A percentile compares a stretch with the other conserved stretches of the same genome.
These are phyloP conservation scores for Strobilomyces dryophilus DNA, from an alignment of 768 basidiomycete genomes.

Conservation along the genomic window DNA sequence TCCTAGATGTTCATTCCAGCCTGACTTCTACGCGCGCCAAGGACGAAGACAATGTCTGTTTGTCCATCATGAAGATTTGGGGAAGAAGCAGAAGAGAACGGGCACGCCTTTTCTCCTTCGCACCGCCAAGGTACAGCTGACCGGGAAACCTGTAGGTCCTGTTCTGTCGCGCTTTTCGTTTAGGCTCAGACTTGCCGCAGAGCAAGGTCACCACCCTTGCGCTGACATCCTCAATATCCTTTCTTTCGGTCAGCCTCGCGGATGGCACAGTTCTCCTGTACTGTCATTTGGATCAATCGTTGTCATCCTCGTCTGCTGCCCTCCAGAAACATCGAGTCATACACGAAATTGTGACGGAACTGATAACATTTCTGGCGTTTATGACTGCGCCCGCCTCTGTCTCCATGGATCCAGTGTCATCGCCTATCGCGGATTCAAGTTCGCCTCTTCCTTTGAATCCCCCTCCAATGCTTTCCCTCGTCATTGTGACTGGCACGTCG, in stretches of 20 bases:
- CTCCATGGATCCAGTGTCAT: conserved; percentile 19
- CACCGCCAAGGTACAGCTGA: conserved; percentile 71
- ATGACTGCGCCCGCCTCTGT: conserved; percentile 34
- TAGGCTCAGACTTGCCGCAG: background rate
- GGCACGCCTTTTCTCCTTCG: conserved; percentile 62
- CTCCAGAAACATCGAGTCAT: conserved; percentile 85
- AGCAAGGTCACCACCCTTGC: conserved; percentile 73
- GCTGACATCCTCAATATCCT: conserved; percentile 69
- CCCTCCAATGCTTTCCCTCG: conserved; percentile 53
- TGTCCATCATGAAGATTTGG: conserved; percentile 75
- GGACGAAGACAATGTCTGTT: conserved; percentile 71
- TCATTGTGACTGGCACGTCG: conserved; percentile 88
- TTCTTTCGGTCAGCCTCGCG: conserved; percentile 89
- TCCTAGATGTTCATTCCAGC: background rate
- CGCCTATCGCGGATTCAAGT: conserved; percentile 2
- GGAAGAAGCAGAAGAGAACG: conserved; percentile 62
- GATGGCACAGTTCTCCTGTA: conserved; percentile 93
- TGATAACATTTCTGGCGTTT: conserved; percentile 91
- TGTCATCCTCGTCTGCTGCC: conserved; percentile 64
- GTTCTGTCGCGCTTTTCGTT: background rate
- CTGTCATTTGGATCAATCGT: conserved; percentile 86
- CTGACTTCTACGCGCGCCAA: conserved; percentile 28
- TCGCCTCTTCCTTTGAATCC: conserved; percentile 14
- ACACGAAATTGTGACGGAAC: conserved; percentile 81
- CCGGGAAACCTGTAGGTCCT: conserved; percentile 60